Evolutionary conservation across 2,329 filamentous ascomycete genomes (phyloP).

Genomic region (Annulohypoxylon truncatum): DNA sequence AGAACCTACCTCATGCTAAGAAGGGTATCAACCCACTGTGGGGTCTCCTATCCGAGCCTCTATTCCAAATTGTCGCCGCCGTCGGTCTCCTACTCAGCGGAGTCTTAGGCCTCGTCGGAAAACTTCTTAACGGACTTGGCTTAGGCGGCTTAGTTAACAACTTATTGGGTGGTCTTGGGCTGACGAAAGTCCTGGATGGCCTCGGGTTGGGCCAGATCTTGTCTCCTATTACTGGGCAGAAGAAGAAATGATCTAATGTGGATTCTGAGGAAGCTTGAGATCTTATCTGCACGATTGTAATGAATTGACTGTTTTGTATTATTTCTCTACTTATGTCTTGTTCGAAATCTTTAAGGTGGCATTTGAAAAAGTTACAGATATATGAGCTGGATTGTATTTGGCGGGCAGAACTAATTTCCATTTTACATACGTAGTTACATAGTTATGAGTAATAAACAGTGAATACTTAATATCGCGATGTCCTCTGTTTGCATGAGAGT

Average conservation of each 20-base stretch:
- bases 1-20: conserved; percentile 93
- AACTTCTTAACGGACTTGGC: conserved; percentile 81
- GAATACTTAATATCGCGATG: background rate
- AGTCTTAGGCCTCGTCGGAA: conserved; percentile 86
- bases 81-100: conserved; percentile 85
- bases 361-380: background rate
- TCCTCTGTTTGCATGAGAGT: background rate
- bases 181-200: conserved; percentile 79
- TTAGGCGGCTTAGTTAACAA: conserved; percentile 84
- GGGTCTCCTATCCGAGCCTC: conserved; percentile 82
- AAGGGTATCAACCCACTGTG: conserved; percentile 94
- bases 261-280: background rate
- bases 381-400: background rate
- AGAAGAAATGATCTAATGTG: conserved; percentile 51
- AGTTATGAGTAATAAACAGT: background rate
- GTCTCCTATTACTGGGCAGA: conserved; percentile 55
- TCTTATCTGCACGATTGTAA: background rate
- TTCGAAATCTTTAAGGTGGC: background rate
- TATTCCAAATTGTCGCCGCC: conserved; percentile 92
- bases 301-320: background rate
- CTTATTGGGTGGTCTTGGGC: conserved; percentile 79
- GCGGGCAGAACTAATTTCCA: conserved; percentile 3
- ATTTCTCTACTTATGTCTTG: background rate
- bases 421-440: background rate
- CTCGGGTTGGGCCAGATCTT: conserved; percentile 71